Base-by-base conservation (phyloP, 148 eudicot genomes). In the Amaranthus palmeri region DNA sequence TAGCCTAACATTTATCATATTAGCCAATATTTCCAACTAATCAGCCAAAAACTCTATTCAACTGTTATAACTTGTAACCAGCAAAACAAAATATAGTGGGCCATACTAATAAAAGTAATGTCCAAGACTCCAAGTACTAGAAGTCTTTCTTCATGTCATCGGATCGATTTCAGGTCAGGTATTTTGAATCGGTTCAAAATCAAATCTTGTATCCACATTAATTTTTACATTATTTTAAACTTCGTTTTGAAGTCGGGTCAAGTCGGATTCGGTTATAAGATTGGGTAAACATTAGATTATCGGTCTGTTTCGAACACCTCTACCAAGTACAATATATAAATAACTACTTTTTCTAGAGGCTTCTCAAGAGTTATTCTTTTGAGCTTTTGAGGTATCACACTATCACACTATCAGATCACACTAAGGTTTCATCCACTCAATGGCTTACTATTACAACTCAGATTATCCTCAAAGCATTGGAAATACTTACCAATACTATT, bases 371-470 rank as follows among this genome's bases (percentile, higher is more conserved):
- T 40, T 14, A n/a, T 17, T 40, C 40, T 56, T 55, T 56, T 56
- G 60, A 56, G 60, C 0, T 56, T 46, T 53, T 51, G 6, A 73
- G 36, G 36, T 25, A 25, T 25, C 36, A 25, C 36, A 25, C 36
- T 25, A 25, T 25, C 36, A 25, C 36, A 25, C 36, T 25, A 25
- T 25, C 36, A 25, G 36, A 25, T 25, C 36, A 13, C 13, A 65
- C 45, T 25, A 3, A 74, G 45, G 4, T 4, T 45, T 65, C 18
- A 56, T 36, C 15, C 25, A 52, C 57, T 48, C 14, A 12, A 40
- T 78, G 81, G 74, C 73, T 62, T 73, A 78, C 58, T 78, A 12
- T 47, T 47, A 69, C 53, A 52, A 12, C 70, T 68, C 77, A 68
- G 56, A 73, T 67, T 45, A 73, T 43, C 52, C 65, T 61, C 42